Conservation (phyloP, 2,329 filamentous ascomycete genomes). For the Exophiala alcalophila region DNA sequence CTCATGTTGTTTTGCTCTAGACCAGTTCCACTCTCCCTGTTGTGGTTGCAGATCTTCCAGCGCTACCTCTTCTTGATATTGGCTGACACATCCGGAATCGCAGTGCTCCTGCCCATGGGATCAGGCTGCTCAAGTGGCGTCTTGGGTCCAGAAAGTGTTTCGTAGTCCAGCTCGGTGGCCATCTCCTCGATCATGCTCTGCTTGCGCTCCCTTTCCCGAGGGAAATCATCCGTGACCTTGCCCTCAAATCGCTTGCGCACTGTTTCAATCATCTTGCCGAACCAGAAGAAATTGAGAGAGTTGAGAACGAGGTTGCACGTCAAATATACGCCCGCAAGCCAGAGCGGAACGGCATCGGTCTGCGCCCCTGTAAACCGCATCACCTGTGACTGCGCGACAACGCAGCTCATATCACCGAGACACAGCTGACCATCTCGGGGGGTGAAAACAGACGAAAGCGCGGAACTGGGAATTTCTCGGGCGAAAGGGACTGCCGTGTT, state of each 20-base stretch:
- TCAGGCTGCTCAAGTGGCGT: constrained; percentile 18
- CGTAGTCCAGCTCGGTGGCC: constrained; percentile 32
- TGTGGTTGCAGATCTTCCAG: too few species aligned
- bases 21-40: too few species aligned
- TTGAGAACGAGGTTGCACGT: constrained; percentile 60
- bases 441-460: constrained; percentile 22
- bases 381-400: constrained; percentile 45
- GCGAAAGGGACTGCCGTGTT: constrained; percentile 35
- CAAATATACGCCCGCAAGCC: constrained; percentile 59
- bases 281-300: constrained; percentile 64
- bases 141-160: constrained; percentile 28
- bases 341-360: constrained; percentile 50
- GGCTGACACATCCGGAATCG: constrained; percentile 9
- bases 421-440: constrained; percentile 38
- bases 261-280: constrained; percentile 65
- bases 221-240: constrained; percentile 35
- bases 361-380: constrained; percentile 47
- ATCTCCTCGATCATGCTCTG: constrained; percentile 29
- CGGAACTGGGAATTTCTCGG: constrained; percentile 28
- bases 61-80: constrained; percentile 17
- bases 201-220: constrained; percentile 28
- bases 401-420: constrained; percentile 38
- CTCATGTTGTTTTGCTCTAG: too few species aligned
- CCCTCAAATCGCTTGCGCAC: constrained; percentile 61
- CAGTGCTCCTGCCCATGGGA: constrained; percentile 15